Evolutionary conservation across 768 basidiomycete species (phyloP).

Genomic region (Chalciporus sphaerocephalus): DNA sequence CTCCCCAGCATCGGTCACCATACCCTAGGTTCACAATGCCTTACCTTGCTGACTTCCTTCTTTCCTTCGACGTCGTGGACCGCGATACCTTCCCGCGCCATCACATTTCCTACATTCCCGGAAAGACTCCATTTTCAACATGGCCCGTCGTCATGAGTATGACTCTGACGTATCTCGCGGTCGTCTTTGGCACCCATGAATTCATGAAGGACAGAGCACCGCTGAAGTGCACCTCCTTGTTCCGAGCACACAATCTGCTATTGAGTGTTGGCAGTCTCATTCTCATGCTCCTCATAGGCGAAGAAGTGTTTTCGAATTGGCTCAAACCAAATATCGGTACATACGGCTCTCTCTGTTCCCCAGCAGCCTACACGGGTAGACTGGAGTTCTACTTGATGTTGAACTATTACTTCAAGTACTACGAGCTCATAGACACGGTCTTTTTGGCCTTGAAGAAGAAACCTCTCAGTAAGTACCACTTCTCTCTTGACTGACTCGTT

Average conservation of each 20-base stretch:
- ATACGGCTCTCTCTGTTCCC: constrained; percentile 71
- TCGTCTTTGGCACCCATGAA: constrained; percentile 79
- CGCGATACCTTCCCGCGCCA: constrained; percentile 46
- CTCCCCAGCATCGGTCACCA: neutral
- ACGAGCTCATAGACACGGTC: constrained; percentile 90
- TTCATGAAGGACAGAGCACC: constrained; percentile 75
- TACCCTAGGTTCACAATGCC: constrained; percentile 43
- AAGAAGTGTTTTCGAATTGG: constrained; percentile 80
- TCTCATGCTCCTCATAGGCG: constrained; percentile 76
- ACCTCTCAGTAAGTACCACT: constrained; percentile 63
- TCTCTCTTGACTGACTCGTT: neutral
- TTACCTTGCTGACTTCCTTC: constrained; percentile 65
- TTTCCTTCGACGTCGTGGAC: constrained; percentile 46
- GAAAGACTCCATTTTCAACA: constrained; percentile 79
- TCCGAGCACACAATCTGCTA: constrained; percentile 84
- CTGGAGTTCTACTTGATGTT: constrained; percentile 93
- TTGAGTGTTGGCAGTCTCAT: constrained; percentile 76
- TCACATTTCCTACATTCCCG: constrained; percentile 62
- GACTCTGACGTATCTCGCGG: constrained; percentile 72
- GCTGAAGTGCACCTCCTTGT: constrained; percentile 68
- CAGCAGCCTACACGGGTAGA: constrained; percentile 73
- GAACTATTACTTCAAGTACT: constrained; percentile 97
- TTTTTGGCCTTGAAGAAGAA: constrained; percentile 98
- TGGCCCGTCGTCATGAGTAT: constrained; percentile 59
- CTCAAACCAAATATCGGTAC: constrained; percentile 71